Conservation (phyloP, 176 grass and related monocot genomes). For the Cenchrus purpureus region DNA sequence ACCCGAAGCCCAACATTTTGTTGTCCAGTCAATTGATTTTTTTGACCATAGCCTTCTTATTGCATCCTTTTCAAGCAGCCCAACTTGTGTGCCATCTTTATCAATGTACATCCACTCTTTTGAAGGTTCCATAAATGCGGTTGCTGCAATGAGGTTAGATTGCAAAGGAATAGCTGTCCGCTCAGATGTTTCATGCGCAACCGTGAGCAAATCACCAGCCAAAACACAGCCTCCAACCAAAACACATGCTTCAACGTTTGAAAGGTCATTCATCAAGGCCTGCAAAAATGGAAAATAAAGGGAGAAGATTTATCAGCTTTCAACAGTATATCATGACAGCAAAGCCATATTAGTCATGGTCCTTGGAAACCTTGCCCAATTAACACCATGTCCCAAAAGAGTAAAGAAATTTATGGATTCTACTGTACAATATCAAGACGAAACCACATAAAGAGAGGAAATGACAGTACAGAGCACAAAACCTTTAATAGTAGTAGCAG, state of each 20-base stretch:
- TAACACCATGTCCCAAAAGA: constrained; percentile 20
- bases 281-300: constrained; percentile 48
- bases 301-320: constrained; percentile 43
- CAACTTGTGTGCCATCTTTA: constrained; percentile 80
- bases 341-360: constrained; percentile 23
- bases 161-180: constrained; percentile 97
- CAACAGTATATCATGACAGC: constrained; percentile 23
- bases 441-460: constrained; percentile 1
- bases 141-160: constrained; percentile 91
- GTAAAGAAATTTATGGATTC: constrained; percentile 25
- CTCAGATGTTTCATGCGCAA: constrained; percentile 88
- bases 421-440: constrained; percentile 11
- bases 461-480: constrained; percentile 23
- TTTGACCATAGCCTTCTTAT: constrained; percentile 94
- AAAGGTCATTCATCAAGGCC: constrained; percentile 91
- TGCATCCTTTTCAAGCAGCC: constrained; percentile 96
- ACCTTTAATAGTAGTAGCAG: constrained; percentile 88
- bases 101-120: constrained; percentile 99
- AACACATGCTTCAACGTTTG: constrained; percentile 97
- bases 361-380: constrained; percentile 25
- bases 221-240: constrained; percentile 93
- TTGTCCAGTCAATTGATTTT: constrained; percentile 92
- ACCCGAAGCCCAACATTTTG: constrained; percentile 90
- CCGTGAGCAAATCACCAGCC: constrained; percentile 89
- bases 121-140: constrained; percentile 90